Conservation (phyloP, 345 rosid genomes). For the Diplotaxis tenuifolia region DNA sequence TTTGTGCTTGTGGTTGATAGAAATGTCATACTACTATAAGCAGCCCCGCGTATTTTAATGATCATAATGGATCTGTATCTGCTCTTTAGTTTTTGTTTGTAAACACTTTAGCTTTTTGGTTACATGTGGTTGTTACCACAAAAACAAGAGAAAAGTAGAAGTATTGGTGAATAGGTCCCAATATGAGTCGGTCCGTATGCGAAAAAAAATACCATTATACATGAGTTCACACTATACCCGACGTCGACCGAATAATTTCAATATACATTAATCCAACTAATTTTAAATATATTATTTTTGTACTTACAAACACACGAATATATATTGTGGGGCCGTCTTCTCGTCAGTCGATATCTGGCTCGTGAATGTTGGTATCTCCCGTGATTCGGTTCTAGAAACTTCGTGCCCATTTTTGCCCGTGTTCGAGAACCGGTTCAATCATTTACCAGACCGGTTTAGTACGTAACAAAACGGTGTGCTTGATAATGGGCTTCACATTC, state of each 20-base stretch:
- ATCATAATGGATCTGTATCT: not conserved
- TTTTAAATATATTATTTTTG: not conserved
- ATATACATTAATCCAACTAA: not conserved
- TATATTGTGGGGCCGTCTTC: slow-evolving; percentile 14
- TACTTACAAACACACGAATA: not conserved
- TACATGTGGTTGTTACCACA: slow-evolving; percentile 26
- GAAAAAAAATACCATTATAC: slow-evolving; percentile 29
- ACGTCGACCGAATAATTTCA: slow-evolving; percentile 24
- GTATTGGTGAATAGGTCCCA: slow-evolving; percentile 18
- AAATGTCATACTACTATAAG: not conserved
- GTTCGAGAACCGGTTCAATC: slow-evolving; percentile 13
- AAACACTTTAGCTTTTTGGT: slow-evolving; percentile 24
- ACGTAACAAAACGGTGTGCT: not conserved
- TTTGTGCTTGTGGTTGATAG: slow-evolving; percentile 8
- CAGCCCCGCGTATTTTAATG: not conserved
- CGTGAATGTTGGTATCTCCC: slow-evolving; percentile 33
- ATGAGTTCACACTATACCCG: slow-evolving; percentile 11
- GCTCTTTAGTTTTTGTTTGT: slow-evolving; percentile 19
- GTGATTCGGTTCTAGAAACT: slow-evolving; percentile 33
- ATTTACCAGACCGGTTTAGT: not conserved
- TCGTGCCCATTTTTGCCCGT: slow-evolving; percentile 16
- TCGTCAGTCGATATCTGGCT: slow-evolving; percentile 18
- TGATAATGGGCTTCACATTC: not conserved
- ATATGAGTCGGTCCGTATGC: slow-evolving; percentile 19
- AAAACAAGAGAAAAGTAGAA: not conserved